These are phyloP conservation scores for Abrus precatorius DNA, from an alignment of 306 rosid genomes.

Conservation along the genomic window DNA sequence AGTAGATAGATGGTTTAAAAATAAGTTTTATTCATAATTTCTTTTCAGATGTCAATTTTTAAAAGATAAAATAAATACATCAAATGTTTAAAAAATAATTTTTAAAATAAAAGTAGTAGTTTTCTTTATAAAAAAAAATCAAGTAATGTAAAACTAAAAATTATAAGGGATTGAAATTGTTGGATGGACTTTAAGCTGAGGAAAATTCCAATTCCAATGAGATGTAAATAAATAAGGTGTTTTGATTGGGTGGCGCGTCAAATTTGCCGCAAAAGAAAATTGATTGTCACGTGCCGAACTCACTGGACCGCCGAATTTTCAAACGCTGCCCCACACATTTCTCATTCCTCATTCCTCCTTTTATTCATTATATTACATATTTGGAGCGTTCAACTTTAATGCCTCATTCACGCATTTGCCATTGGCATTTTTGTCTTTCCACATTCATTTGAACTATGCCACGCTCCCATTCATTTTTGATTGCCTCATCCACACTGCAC, in stretches of 20 bases:
- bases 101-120: too few relatives aligned
- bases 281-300: conserved; percentile 27
- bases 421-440: conserved; percentile 23
- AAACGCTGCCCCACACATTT: conserved; percentile 40
- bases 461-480: conserved; percentile 37
- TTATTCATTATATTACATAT: background rate
- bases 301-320: conserved; percentile 49
- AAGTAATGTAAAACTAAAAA: too few relatives aligned
- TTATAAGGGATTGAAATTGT: too few relatives aligned
- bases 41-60: too few relatives aligned
- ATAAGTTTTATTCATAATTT: too few relatives aligned
- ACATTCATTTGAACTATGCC: background rate
- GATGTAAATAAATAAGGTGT: background rate
- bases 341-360: background rate
- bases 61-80: too few relatives aligned
- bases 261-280: background rate
- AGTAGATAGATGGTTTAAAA: too few relatives aligned
- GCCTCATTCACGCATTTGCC: background rate
- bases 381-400: conserved; percentile 18
- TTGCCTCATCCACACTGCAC: conserved; percentile 35
- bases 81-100: too few relatives aligned
- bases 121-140: too few relatives aligned
- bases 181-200: too few relatives aligned
- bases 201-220: too few relatives aligned
- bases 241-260: conserved; percentile 44